Conservation (phyloP, 148 eudicot species). For the Persicaria tinctoria region DNA sequence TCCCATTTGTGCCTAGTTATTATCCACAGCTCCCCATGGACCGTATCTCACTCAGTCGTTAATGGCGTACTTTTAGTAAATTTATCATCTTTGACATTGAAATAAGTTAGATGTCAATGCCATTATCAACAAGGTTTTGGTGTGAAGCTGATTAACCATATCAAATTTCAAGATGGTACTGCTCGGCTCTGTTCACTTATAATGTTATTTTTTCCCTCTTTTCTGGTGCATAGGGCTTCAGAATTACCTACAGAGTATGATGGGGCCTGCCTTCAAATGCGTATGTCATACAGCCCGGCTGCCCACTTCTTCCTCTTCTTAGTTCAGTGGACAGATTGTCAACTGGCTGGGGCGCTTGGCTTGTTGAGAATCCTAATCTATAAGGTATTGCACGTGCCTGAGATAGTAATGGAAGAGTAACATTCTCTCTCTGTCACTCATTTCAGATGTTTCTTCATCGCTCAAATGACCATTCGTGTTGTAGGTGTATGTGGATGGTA, state of each 20-base stretch:
- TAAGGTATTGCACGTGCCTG: slow-evolving; percentile 36
- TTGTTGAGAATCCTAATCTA: slow-evolving; percentile 76
- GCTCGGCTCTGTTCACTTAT: not conserved
- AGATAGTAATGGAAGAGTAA: slow-evolving; percentile 1
- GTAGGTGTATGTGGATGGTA: slow-evolving; percentile 96
- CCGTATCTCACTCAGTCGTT: not conserved
- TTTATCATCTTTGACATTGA: not conserved
- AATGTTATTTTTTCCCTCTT: not conserved
- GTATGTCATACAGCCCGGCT: slow-evolving; percentile 96
- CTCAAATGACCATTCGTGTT: slow-evolving; percentile 1
- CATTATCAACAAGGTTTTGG: not conserved
- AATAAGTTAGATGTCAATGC: not conserved
- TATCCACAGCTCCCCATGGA: not conserved
- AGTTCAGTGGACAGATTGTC: slow-evolving; percentile 94
- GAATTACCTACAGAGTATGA: slow-evolving; percentile 86
- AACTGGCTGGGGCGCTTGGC: slow-evolving; percentile 93
- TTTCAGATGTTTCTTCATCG: not conserved
- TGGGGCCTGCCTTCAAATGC: slow-evolving; percentile 93
- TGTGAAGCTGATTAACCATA: not conserved
- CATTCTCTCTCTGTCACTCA: not conserved
- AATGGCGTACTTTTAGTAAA: not conserved
- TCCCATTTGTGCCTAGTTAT: not conserved
- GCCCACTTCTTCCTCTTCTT: slow-evolving; percentile 96
- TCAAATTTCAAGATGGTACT: no score
- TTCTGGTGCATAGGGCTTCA: slow-evolving; percentile 55